Evolutionary conservation across 192 early-diverging fungal genomes (phyloP), one percentile per base, ranked within the genome.

Genomic region (Phlyctochytrium planicorne): DNA sequence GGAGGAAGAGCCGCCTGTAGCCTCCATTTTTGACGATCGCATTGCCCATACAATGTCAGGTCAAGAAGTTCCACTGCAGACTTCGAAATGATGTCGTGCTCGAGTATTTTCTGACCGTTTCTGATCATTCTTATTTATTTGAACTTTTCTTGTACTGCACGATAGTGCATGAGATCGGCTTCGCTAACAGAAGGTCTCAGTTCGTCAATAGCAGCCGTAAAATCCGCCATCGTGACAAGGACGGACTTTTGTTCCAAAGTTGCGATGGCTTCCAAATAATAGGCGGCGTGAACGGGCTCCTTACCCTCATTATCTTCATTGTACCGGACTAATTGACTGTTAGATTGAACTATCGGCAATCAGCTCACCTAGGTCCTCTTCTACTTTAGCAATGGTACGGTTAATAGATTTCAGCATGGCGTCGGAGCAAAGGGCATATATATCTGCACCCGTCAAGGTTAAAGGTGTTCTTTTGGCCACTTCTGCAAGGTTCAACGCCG

Each of bases 391-490:
- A 12, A 97, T 95, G 0, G 88, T 92, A 52, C 96, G 86, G 14
- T 90, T 76, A 87, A 99, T 97, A 12, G 97, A 95, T 69, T 98
- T 96, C 12, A 99, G 81, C 81, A 96, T 92, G 0, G 97, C 93
- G 72, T 98, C 96, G 24, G 97, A 94, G 70, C 95, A 98, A 35
- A 99, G 79, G 0, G 97, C 97, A 72, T 99, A 99, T 68, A 98
- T 94, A 73, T 99, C 97, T 17, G 97, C 97, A 32, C 97, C 97
- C 0, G 97, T 98, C 59, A 93, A 94, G 63, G 93, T 88, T 69
- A 95, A 89, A 2, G 96, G 97, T 60, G 93, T 94, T 55, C 82
- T 74, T 17, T 93, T 88, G 3, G 95, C 94, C 17, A 99, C 83
- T 2, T 67, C 70, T 31, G 72, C 73, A 66, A 98, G 71, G 56